Percentiles rank a stretch among this genome's conserved stretches.
Evolutionary conservation across 2,329 filamentous ascomycete species (phyloP).

Genomic region (Colletotrichum magnum): DNA sequence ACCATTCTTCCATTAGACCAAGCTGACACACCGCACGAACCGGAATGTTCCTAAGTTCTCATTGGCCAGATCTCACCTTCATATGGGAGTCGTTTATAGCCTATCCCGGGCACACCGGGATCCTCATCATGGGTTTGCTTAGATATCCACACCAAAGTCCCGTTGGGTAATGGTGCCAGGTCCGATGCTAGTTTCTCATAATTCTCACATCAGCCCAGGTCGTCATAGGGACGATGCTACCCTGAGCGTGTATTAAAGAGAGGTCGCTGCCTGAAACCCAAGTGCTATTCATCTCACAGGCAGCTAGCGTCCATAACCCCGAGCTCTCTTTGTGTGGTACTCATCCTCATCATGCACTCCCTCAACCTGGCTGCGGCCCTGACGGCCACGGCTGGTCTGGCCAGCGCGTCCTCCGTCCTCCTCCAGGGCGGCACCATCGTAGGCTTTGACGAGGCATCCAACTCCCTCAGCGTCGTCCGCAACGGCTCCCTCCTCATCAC

Average conservation of each 20-base stretch:
- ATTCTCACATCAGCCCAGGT: not conserved
- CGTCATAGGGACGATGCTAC: not conserved
- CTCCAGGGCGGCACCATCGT: slow-evolving; percentile 57
- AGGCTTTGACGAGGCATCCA: slow-evolving; percentile 52
- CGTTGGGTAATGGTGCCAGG: slow-evolving; percentile 8
- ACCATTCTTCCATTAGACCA: not conserved
- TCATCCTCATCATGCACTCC: slow-evolving; percentile 15
- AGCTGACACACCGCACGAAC: not conserved
- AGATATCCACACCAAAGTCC: slow-evolving; percentile 16
- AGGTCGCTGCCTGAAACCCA: too few relatives aligned
- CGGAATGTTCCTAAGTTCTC: not conserved
- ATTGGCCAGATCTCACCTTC: not conserved
- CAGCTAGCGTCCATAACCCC: too few relatives aligned
- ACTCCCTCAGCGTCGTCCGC: slow-evolving; percentile 54
- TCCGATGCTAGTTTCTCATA: not conserved
- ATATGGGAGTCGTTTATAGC: not conserved
- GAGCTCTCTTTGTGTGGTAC: too few relatives aligned
- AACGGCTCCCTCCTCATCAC: slow-evolving; percentile 58
- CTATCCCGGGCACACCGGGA: not conserved
- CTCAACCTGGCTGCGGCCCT: slow-evolving; percentile 19
- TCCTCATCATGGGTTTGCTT: not conserved
- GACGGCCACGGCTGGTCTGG: slow-evolving; percentile 4
- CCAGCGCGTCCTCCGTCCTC: slow-evolving; percentile 43
- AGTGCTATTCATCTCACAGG: too few relatives aligned
- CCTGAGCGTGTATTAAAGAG: not conserved